Conservation (phyloP, 148 eudicot species). For the Salicornia ramosissima region DNA sequence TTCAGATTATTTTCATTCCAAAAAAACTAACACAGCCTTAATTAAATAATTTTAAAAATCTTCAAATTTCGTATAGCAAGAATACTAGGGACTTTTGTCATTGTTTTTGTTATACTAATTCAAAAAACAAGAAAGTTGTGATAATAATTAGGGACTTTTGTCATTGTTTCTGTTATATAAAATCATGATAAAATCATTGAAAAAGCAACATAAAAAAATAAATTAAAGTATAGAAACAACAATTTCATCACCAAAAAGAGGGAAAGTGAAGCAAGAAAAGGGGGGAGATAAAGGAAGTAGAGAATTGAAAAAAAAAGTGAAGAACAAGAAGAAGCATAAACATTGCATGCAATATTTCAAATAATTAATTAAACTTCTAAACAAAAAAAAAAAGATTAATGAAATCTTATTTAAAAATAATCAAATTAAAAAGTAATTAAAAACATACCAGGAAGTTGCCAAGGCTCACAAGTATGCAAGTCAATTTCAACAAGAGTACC, state of each 20-base stretch:
- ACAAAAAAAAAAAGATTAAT: background rate
- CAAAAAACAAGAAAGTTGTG: too few species aligned
- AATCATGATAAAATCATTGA: background rate
- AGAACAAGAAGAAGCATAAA: background rate
- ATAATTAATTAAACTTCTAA: background rate
- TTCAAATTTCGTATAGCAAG: too few species aligned
- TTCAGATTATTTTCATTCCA: too few species aligned
- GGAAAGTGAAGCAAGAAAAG: background rate
- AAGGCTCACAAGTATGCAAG: conserved; percentile 88
- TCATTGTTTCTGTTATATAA: background rate
- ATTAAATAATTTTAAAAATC: too few species aligned
- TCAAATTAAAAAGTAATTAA: background rate
- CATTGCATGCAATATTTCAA: background rate
- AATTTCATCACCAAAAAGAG: conserved; percentile 4
- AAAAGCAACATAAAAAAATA: background rate
- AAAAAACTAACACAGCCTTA: too few species aligned
- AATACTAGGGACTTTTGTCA: too few species aligned
- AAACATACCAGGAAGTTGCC: conserved; percentile 93
- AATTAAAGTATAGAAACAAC: background rate
- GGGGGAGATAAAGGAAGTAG: background rate
- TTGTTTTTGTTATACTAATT: too few species aligned
- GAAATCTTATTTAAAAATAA: background rate
- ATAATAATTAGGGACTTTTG: too few species aligned
- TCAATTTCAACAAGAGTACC: conserved; percentile 84
- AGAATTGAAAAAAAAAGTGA: background rate